Conservation (phyloP, 176 grass and related monocot species). For the Bolboschoenus planiculmis region DNA sequence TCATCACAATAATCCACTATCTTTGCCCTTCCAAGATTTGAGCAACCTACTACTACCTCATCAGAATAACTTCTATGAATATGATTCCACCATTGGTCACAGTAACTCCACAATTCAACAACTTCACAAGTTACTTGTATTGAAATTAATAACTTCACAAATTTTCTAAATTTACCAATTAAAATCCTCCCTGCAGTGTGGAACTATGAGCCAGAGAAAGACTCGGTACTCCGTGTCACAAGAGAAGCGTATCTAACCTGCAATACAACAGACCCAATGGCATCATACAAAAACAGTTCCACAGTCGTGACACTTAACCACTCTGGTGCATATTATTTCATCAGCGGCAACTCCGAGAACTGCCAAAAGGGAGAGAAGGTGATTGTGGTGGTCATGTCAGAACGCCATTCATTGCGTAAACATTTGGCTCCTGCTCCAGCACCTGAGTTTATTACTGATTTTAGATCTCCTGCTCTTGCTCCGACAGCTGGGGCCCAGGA, state of each 20-base stretch:
- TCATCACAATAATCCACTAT: no score
- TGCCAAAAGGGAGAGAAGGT: constrained; percentile 51
- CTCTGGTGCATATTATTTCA: constrained; percentile 39
- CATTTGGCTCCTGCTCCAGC: constrained; percentile 17
- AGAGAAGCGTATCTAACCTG: constrained; percentile 36
- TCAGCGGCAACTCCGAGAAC: constrained; percentile 29
- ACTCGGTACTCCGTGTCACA: constrained; percentile 41
- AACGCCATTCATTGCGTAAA: constrained; percentile 27
- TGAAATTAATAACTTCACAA: neutral
- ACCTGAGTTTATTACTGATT: neutral
- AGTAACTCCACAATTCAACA: neutral
- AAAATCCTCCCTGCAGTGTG: constrained; percentile 24
- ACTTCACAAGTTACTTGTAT: neutral
- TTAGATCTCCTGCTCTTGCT: constrained; percentile 13
- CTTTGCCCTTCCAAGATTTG: neutral
- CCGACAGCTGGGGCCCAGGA: neutral
- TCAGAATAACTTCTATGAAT: no score
- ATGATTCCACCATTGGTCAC: neutral
- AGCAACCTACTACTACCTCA: neutral
- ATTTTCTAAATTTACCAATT: neutral
- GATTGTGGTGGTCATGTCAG: constrained; percentile 46
- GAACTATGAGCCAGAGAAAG: constrained; percentile 35
- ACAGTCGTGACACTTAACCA: constrained; percentile 33
- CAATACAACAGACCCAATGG: constrained; percentile 31
- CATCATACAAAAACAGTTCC: constrained; percentile 28